Evolutionary conservation across 2,329 filamentous ascomycete genomes (phyloP).

Genomic region (Fusarium sp.): DNA sequence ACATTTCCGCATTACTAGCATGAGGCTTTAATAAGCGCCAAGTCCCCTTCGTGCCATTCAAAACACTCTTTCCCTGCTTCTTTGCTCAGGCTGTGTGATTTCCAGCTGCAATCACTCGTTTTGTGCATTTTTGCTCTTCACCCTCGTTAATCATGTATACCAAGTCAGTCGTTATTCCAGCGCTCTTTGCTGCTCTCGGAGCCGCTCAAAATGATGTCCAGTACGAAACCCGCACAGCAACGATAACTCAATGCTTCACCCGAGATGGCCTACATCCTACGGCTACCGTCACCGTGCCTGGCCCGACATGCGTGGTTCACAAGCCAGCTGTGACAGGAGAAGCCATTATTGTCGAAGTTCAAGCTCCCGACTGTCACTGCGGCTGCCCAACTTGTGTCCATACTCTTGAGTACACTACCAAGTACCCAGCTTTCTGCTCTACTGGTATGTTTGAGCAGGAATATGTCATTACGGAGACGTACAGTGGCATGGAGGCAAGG

Average conservation of each 20-base stretch:
- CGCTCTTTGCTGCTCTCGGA: background rate
- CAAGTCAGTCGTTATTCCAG: conserved; percentile 1
- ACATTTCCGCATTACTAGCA: background rate
- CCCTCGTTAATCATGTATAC: conserved; percentile 4
- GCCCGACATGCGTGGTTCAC: background rate
- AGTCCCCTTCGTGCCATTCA: background rate
- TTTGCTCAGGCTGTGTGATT: too few species aligned
- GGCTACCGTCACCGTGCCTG: background rate
- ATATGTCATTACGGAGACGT: conserved; percentile 26
- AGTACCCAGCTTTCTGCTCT: conserved; percentile 12
- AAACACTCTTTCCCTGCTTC: too few species aligned
- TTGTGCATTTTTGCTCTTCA: background rate
- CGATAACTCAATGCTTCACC: conserved; percentile 25
- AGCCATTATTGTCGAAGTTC: conserved; percentile 14
- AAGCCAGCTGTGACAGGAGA: conserved; percentile 15
- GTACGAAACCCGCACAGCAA: conserved; percentile 13
- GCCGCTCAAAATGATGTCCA: conserved; percentile 2
- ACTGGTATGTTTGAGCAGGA: conserved; percentile 22
- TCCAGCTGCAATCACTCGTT: conserved; percentile 1
- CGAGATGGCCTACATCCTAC: background rate
- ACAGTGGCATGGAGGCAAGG: conserved; percentile 18
- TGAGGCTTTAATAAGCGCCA: background rate
- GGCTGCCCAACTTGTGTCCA: conserved; percentile 25
- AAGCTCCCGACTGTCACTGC: conserved; percentile 29
- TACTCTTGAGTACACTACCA: conserved; percentile 16